Conservation (phyloP, 495 filamentous ascomycete species). For the Aspergillus steynii region DNA sequence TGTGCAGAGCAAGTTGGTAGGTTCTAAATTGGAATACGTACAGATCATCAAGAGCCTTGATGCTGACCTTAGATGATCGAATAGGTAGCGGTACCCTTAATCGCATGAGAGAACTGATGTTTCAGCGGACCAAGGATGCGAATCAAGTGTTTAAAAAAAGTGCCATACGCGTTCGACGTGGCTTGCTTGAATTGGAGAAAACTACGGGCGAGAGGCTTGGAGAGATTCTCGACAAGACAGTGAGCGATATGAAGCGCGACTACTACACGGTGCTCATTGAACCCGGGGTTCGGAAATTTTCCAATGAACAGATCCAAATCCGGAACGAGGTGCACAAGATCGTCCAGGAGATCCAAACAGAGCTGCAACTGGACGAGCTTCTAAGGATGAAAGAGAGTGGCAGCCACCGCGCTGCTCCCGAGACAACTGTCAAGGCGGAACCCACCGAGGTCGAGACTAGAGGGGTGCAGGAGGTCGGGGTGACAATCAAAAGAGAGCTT, state of each 20-base stretch:
- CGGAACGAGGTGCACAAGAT: background rate
- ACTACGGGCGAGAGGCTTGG: background rate
- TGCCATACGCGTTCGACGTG: slow-evolving; percentile 26
- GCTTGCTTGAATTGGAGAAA: background rate
- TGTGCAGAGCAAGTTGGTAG: too few species aligned
- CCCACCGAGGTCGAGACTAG: background rate
- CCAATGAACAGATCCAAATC: slow-evolving; percentile 3
- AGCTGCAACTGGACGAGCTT: background rate
- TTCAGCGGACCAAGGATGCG: too few species aligned
- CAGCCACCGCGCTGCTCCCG: background rate
- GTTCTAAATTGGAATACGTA: too few species aligned
- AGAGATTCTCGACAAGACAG: background rate
- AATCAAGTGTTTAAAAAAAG: too few species aligned
- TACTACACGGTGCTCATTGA: slow-evolving; percentile 11
- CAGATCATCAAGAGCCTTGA: too few species aligned
- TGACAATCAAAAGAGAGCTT: background rate
- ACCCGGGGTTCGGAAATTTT: slow-evolving; percentile 2
- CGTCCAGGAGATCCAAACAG: background rate
- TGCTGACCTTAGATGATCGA: too few species aligned
- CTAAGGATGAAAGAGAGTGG: background rate
- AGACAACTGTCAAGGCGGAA: too few species aligned
- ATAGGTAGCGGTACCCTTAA: too few species aligned
- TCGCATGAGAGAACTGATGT: too few species aligned
- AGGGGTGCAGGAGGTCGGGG: too few species aligned
- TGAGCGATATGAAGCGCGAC: slow-evolving; percentile 2